Evolutionary conservation across 306 rosid species (phyloP), one percentile per base, ranked within the genome.

Genomic region (Cicer judaicum): DNA sequence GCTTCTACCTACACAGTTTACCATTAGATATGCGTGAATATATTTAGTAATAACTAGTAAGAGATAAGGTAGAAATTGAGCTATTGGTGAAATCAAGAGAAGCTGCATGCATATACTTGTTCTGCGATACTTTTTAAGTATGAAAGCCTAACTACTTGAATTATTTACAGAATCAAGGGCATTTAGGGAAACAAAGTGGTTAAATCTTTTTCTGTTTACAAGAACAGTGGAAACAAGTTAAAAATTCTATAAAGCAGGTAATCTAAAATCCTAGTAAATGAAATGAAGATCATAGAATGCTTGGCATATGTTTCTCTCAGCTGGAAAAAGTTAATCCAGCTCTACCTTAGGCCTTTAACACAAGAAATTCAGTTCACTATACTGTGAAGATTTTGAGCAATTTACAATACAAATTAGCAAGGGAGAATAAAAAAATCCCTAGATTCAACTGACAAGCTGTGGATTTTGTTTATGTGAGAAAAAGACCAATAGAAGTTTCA

Each of bases 1-100:
- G 94, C 53, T 82, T 94, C 98, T 15, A 94, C 98, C 95, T 90
- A 79, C 63, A 65, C 34, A 80, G 43, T 52, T 72, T 76, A 74
- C 44, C 62, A 68, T 70, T 53, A 64, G 71, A 64, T 38, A 34
- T 34, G 70, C 29, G n/a, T 61, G 47, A 49, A 56, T 54, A 38
- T 10, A 49, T n/a, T 57, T 29, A 55, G 46, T 56, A 55, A 4
- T 7, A 15, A 64, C 57, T 15, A 61, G 9, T 24, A 60, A 67
- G 74, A 54, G 46, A 66, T 29, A 49, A 6, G 5, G 15, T 29
- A 66, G 36, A 64, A 46, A 70, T 55, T 49, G 24, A 63, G 39
- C 71, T 16, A 70, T 42, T 39, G 53, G 10, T 42, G 43, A 73
- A 68, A 68, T 63, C 68, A 13, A 39, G 46, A 62, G 55, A 68